These are phyloP conservation scores for Phytophthora pistaciae DNA, from an alignment of 352 stramenopile species.

Conservation along the genomic window DNA sequence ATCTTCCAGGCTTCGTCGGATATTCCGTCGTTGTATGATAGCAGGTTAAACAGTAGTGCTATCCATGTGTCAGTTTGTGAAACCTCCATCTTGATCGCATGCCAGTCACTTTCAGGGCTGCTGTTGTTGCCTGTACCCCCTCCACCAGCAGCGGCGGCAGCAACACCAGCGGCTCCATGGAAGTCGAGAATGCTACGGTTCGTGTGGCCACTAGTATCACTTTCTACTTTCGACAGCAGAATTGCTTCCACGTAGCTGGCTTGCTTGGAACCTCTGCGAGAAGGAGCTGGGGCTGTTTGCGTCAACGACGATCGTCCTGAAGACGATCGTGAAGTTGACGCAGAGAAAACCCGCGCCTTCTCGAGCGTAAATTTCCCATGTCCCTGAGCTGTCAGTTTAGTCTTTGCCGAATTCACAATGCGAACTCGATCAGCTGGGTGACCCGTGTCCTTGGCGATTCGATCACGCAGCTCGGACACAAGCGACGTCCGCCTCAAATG, in stretches of 20 bases:
- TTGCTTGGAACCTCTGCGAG: slow-evolving; percentile 35
- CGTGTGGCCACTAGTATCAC: slow-evolving; percentile 64
- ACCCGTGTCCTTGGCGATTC: slow-evolving; percentile 68
- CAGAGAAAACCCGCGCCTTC: slow-evolving; percentile 63
- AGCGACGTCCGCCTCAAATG: slow-evolving; percentile 64
- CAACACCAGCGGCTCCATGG: slow-evolving; percentile 36
- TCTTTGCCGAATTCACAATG: slow-evolving; percentile 77
- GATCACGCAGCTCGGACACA: slow-evolving; percentile 69
- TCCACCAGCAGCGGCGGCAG: slow-evolving; percentile 33
- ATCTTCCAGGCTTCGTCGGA: slow-evolving; percentile 84
- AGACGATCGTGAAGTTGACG: slow-evolving; percentile 19
- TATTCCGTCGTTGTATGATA: slow-evolving; percentile 55
- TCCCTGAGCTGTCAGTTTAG: slow-evolving; percentile 71
- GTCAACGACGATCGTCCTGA: slow-evolving; percentile 32
- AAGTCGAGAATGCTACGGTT: slow-evolving; percentile 56
- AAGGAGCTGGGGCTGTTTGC: slow-evolving; percentile 36
- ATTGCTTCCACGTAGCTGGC: slow-evolving; percentile 63
- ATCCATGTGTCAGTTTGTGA: slow-evolving; percentile 55
- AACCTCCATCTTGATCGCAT: slow-evolving; percentile 72
- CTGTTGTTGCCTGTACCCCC: slow-evolving; percentile 49
- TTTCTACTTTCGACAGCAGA: slow-evolving; percentile 71
- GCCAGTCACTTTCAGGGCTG: slow-evolving; percentile 70
- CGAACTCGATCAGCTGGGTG: slow-evolving; percentile 72
- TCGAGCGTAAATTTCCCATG: slow-evolving; percentile 79
- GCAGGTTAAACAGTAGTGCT: slow-evolving; percentile 56